Conservation (phyloP, 257 asterid genomes). For the Solanum lignicaule region DNA sequence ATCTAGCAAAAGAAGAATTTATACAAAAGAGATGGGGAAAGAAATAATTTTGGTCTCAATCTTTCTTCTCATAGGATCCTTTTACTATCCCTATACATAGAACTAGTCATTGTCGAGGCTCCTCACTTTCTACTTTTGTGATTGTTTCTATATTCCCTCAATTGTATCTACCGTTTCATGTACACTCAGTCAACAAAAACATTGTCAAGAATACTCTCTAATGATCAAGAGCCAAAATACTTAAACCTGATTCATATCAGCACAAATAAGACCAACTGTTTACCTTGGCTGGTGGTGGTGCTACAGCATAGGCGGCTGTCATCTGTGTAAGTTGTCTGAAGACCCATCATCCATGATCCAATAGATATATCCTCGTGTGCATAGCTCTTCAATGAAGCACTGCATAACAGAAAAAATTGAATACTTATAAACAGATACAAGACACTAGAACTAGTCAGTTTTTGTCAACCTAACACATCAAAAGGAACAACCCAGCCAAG, state of each 20-base stretch:
- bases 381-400: conserved; percentile 78
- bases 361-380: conserved; percentile 75
- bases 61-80: not conserved
- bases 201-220: not conserved
- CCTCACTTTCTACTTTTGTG: not conserved
- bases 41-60: not conserved
- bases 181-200: not conserved
- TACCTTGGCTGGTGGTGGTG: conserved; percentile 54
- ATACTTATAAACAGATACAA: not conserved
- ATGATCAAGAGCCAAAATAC: not conserved
- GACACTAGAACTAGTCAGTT: not conserved
- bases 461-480: not conserved
- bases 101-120: not conserved
- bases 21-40: not conserved
- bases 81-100: not conserved
- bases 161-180: not conserved
- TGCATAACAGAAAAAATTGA: conserved; percentile 17
- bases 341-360: conserved; percentile 99
- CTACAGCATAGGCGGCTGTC: conserved; percentile 76
- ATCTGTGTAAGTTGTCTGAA: conserved; percentile 68
- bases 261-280: not conserved
- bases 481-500: not conserved
- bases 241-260: not conserved
- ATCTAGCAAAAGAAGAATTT: not conserved
- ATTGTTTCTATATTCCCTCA: not conserved